A percentile compares a stretch with the other conserved stretches of the same genome.
Conservation (phyloP, 495 filamentous ascomycete species). For the Viridothelium virens region DNA sequence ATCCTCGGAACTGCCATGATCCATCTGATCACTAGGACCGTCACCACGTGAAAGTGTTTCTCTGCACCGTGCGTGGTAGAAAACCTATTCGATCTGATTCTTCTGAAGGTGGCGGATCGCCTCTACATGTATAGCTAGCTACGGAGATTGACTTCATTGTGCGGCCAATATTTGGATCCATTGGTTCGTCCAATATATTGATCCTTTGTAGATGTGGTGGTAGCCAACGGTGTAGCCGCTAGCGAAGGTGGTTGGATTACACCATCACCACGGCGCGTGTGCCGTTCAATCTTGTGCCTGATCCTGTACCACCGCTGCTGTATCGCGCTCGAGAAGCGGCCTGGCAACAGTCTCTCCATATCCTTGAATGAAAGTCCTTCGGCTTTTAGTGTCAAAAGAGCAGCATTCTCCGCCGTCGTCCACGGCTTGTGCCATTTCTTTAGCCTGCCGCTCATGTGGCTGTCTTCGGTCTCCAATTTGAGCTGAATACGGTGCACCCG, state of each 20-base stretch:
- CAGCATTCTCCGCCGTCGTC: not conserved
- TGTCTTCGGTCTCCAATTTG: not conserved
- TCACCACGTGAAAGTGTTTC: no score
- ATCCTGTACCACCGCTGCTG: constrained; percentile 1
- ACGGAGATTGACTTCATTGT: no score
- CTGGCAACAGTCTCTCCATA: not conserved
- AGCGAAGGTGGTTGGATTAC: no score
- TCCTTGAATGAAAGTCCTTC: not conserved
- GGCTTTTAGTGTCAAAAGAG: not conserved
- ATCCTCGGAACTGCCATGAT: no score
- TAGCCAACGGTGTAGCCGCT: not conserved
- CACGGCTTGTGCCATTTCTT: not conserved
- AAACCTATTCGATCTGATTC: no score
- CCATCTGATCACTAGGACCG: no score
- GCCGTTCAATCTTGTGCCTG: not conserved
- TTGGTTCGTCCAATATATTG: no score
- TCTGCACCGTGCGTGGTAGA: no score
- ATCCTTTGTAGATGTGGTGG: no score
- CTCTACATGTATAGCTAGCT: no score
- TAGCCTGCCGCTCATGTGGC: not conserved
- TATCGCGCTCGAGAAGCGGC: not conserved
- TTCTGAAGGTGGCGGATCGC: no score
- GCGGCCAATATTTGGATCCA: no score
- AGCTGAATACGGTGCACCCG: not conserved
- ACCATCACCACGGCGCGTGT: not conserved